These are phyloP conservation scores for Phytophthora citricola DNA, from an alignment of 352 stramenopile species.

Conservation along the genomic window DNA sequence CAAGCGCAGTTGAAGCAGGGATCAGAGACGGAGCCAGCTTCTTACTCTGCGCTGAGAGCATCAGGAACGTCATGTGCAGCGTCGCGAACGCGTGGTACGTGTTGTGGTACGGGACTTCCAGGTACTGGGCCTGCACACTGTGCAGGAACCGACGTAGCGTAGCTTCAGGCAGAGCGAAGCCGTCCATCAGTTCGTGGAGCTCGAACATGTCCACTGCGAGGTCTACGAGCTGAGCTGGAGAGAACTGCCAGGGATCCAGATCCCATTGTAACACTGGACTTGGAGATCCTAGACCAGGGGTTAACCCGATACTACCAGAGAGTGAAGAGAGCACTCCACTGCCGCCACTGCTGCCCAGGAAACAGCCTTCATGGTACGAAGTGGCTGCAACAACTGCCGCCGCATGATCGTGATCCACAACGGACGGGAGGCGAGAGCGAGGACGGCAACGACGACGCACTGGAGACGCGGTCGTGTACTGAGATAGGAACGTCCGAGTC, in stretches of 20 bases:
- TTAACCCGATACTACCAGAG: conserved; percentile 11
- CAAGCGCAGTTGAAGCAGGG: conserved; percentile 26
- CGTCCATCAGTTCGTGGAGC: conserved; percentile 66
- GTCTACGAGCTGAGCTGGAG: conserved; percentile 69
- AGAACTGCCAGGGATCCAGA: conserved; percentile 68
- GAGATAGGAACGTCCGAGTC: conserved; percentile 75
- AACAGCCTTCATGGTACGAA: conserved; percentile 48
- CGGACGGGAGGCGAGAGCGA: conserved; percentile 37
- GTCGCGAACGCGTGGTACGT: conserved; percentile 86
- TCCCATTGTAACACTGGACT: conserved; percentile 51
- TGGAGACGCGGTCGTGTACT: conserved; percentile 72
- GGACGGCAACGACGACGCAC: conserved; percentile 35
- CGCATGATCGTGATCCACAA: conserved; percentile 40
- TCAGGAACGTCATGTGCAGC: conserved; percentile 82
- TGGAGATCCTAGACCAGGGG: conserved; percentile 15
- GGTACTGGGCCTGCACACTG: conserved; percentile 76
- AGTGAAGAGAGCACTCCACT: conserved; percentile 24
- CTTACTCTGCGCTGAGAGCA: conserved; percentile 65
- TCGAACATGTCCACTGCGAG: conserved; percentile 79
- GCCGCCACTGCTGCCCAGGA: conserved; percentile 33
- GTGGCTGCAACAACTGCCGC: conserved; percentile 44
- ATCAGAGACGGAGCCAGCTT: conserved; percentile 31
- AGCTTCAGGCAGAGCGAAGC: conserved; percentile 58
- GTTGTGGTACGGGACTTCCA: conserved; percentile 89
- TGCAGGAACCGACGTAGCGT: conserved; percentile 76